phyloP scores from a whole-genome alignment of 2,329 filamentous ascomycete species.

The Exophiala alcalophila region DNA sequence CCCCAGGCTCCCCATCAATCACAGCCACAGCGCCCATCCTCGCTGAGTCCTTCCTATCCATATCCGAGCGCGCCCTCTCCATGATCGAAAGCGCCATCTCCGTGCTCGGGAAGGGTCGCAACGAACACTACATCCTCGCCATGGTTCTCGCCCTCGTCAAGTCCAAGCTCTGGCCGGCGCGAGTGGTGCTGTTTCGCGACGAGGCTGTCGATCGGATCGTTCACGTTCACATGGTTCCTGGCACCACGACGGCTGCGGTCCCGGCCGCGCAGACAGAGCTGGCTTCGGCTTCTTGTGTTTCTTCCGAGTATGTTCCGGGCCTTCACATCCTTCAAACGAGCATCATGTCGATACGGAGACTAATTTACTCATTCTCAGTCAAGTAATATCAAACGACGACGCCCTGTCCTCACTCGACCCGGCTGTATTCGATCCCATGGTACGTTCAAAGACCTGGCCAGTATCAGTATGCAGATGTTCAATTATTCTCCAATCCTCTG shows the following conservation, averaged over 20 bases:
- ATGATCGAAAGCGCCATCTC: conserved; percentile 36
- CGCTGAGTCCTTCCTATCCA: conserved; percentile 5
- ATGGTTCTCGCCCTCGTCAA: conserved; percentile 34
- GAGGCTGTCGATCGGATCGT: conserved; percentile 29
- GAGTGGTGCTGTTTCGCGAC: conserved; percentile 24
- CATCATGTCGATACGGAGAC: not conserved
- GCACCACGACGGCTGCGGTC: conserved; percentile 1
- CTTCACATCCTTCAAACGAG: not conserved
- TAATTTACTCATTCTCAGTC: no score
- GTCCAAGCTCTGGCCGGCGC: conserved; percentile 29
- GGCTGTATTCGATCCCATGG: not conserved
- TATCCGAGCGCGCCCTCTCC: conserved; percentile 15
- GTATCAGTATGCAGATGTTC: not conserved
- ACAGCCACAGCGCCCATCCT: conserved; percentile 26
- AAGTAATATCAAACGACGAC: no score
- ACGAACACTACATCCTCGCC: conserved; percentile 36
- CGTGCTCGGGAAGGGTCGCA: conserved; percentile 35
- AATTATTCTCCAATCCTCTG: no score
- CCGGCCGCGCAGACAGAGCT: not conserved
- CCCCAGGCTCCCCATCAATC: not conserved
- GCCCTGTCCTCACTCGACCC: no score
- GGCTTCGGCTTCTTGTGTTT: not conserved
- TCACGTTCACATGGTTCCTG: conserved; percentile 1
- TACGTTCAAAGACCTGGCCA: not conserved
- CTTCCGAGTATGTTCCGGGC: not conserved